These are phyloP conservation scores for Glonium stellatum DNA, from an alignment of 495 filamentous ascomycete genomes.

Conservation along the genomic window DNA sequence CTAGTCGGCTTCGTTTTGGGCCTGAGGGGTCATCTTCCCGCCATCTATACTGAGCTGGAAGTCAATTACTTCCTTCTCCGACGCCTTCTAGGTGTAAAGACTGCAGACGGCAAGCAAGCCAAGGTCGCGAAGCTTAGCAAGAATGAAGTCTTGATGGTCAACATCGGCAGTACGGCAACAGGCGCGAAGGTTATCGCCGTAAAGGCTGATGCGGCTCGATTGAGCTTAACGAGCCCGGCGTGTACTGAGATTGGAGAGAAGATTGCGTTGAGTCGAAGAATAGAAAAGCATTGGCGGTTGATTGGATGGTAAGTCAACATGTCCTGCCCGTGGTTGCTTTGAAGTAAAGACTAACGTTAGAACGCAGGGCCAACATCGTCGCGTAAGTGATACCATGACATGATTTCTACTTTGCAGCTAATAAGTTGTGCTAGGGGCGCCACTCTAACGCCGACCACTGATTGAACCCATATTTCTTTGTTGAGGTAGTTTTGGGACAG, in stretches of 20 bases:
- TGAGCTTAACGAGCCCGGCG: constrained; percentile 78
- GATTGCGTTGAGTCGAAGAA: constrained; percentile 89
- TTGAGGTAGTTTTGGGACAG: neutral
- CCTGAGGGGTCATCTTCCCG: constrained; percentile 80
- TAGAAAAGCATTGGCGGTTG: constrained; percentile 98
- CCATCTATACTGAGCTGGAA: constrained; percentile 95
- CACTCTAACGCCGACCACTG: constrained; percentile 17
- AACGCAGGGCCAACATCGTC: constrained; percentile 66
- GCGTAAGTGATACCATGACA: constrained; percentile 44
- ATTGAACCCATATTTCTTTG: constrained; percentile 10
- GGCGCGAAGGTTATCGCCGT: constrained; percentile 88
- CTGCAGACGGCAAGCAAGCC: constrained; percentile 95
- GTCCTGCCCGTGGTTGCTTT: neutral
- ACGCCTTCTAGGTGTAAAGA: constrained; percentile 90
- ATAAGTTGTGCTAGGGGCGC: constrained; percentile 6
- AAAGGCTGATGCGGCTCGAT: constrained; percentile 93
- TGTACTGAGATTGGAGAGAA: constrained; percentile 95
- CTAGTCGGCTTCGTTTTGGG: constrained; percentile 96
- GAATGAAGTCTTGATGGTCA: constrained; percentile 84
- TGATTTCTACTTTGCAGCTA: neutral
- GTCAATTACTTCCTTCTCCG: constrained; percentile 98
- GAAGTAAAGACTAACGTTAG: constrained; percentile 8
- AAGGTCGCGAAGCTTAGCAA: constrained; percentile 97
- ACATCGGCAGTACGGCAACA: constrained; percentile 94
- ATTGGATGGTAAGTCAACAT: constrained; percentile 41